Percentiles rank a stretch among this genome's conserved stretches.
These are phyloP conservation scores for Sarocladium brachiariae DNA, from an alignment of 2,329 filamentous ascomycete species.

Conservation along the genomic window DNA sequence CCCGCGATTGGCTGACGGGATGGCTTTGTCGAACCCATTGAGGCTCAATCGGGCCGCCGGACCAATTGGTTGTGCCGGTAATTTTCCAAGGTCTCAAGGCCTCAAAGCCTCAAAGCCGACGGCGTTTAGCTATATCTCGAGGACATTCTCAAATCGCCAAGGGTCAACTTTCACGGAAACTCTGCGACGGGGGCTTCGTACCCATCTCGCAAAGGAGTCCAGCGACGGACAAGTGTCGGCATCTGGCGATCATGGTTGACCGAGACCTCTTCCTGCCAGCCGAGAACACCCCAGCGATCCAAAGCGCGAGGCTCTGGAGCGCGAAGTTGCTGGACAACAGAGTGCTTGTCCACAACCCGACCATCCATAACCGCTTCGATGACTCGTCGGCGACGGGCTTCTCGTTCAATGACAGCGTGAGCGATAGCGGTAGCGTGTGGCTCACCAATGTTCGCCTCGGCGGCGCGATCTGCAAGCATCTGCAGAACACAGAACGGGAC, in stretches of 20 bases:
- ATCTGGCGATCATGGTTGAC: conserved; percentile 21
- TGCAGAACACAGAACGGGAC: conserved; percentile 63
- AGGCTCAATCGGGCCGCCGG: no score
- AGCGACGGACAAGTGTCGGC: conserved; percentile 28
- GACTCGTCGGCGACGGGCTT: conserved; percentile 43
- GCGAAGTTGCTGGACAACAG: conserved; percentile 18
- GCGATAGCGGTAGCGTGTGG: conserved; percentile 42
- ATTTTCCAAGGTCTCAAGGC: no score
- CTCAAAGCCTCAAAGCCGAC: no score
- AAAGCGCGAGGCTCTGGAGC: conserved; percentile 31
- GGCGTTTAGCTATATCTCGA: neutral
- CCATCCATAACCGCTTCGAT: conserved; percentile 35
- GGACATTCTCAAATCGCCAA: neutral
- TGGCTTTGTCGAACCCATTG: no score
- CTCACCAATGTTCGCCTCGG: conserved; percentile 42
- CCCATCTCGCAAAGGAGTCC: conserved; percentile 23
- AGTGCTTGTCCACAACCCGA: neutral
- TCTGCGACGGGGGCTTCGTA: neutral
- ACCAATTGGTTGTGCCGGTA: no score
- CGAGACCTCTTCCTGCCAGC: conserved; percentile 36
- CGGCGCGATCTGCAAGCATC: conserved; percentile 54
- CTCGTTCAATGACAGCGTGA: conserved; percentile 49
- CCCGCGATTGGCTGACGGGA: no score
- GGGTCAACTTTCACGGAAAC: neutral
- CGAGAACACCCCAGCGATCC: conserved; percentile 39